Base-by-base conservation (phyloP, 2,329 filamentous ascomycete species). In the Stemphylium vesicarium region DNA sequence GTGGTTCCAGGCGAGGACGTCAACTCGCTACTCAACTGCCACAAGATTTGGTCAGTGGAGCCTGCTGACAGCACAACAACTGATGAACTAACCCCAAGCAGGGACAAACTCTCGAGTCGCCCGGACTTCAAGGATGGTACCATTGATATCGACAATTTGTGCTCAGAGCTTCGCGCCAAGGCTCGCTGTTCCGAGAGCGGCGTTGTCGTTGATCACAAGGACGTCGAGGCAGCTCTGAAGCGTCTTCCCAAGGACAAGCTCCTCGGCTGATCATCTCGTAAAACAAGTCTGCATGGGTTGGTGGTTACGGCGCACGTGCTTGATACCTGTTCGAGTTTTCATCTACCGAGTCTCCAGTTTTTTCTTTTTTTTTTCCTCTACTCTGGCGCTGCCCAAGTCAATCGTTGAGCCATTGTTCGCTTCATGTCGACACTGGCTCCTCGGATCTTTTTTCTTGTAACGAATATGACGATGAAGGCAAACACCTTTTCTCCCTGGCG, bases 111-210 rank as follows among this genome's bases (percentile, higher is more conserved):
- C 18, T 91, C 96, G 79, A 86, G 84, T 32, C 96, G 92, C 75
- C 88, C 92, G 56, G 92, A 90, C 73, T 95, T 96, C 65, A 90
- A 93, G 71, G 90, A 86, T 53, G 93, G 93, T 65, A 93, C 96
- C 65, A 92, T 98, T 62, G 95, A 99, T 64, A 89, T 99, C 43
- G 95, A 99, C 71, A 88, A 89, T 31, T 84, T 99, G 20, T 99
- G 95, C 79, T 90, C 89, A 4, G 93, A 99, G 73, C 85, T 99
- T 12, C 91, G 94, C 62, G 91, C 93, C 74, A 99, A 99, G 80
- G 95, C 95, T 53, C 95, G 94, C 72, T 99, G 95, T 76, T 96
- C 92, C 0, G 91, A 96, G 64, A 89, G 84, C 15, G 94, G 95
- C 13, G 91, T 96, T 11, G 91, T 96, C 15, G 90, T 99, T 20